These are phyloP conservation scores for Neurospora discreta DNA, from an alignment of 495 filamentous ascomycete genomes.

Conservation along the genomic window DNA sequence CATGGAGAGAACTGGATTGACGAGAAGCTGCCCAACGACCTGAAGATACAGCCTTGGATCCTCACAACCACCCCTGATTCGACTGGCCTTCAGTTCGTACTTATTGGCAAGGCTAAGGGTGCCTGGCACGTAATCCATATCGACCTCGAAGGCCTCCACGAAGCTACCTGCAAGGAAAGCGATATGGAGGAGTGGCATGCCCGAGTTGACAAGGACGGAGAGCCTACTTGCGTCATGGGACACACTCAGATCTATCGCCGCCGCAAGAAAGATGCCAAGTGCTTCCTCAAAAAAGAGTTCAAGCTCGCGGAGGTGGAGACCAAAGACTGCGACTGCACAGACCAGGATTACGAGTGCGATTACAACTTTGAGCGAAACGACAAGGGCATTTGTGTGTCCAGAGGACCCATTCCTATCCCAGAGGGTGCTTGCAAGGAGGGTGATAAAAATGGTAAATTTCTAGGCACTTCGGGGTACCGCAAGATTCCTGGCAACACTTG, in stretches of 20 bases:
- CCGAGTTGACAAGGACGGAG: constrained; percentile 62
- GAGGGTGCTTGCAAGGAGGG: constrained; percentile 55
- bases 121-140: constrained; percentile 53
- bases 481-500: constrained; percentile 88
- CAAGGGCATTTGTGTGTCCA: constrained; percentile 45
- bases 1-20: constrained; percentile 74
- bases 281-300: constrained; percentile 80
- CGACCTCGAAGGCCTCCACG: constrained; percentile 73
- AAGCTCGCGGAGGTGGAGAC: constrained; percentile 55
- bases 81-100: constrained; percentile 77
- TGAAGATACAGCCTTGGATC: constrained; percentile 51
- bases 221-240: constrained; percentile 88
- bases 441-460: constrained; percentile 53
- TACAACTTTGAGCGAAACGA: constrained; percentile 67
- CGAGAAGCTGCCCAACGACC: constrained; percentile 46
- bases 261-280: constrained; percentile 74
- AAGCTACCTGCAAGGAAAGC: constrained; percentile 62
- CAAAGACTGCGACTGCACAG: constrained; percentile 66
- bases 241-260: constrained; percentile 75
- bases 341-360: constrained; percentile 86
- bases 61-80: constrained; percentile 85
- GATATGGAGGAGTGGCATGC: constrained; percentile 88
- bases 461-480: constrained; percentile 78
- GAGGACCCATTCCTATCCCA: constrained; percentile 41
- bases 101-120: constrained; percentile 46